Percentiles rank a stretch among this genome's conserved stretches.
Conservation (phyloP, 495 filamentous ascomycete genomes). For the Trypethelium eluteriae region DNA sequence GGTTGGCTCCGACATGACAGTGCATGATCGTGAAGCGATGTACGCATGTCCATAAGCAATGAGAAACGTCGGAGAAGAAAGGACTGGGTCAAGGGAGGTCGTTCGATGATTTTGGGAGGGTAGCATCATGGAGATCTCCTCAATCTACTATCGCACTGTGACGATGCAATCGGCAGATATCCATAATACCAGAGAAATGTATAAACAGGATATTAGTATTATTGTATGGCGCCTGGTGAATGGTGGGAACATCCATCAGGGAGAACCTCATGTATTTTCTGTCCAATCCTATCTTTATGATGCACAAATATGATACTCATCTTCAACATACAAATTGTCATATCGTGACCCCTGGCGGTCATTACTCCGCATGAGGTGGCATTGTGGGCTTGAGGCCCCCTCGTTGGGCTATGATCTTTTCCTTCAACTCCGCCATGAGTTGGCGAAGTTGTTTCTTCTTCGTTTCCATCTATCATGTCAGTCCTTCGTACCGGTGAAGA, state of each 20-base stretch:
- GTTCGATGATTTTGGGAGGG: no score
- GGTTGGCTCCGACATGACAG: background rate
- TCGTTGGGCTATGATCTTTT: background rate
- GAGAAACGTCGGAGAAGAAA: no score
- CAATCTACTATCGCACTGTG: no score
- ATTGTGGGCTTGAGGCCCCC: background rate
- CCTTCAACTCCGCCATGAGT: background rate
- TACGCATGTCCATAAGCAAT: no score
- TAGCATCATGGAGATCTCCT: no score
- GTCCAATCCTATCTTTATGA: no score
- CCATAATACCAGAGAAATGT: background rate
- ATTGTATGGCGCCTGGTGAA: background rate
- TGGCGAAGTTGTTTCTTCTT: background rate
- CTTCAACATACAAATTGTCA: no score
- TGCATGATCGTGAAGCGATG: no score
- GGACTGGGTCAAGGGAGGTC: no score
- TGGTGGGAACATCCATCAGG: background rate
- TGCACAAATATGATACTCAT: no score
- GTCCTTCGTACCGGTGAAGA: background rate
- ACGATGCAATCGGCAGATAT: no score
- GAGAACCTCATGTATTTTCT: no score
- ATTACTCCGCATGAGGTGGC: background rate
- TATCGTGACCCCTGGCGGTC: background rate
- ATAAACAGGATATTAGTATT: background rate
- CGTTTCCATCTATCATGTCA: background rate